Conservation (phyloP, 192 early-diverging fungal genomes). For the Umbelopsis vinacea region DNA sequence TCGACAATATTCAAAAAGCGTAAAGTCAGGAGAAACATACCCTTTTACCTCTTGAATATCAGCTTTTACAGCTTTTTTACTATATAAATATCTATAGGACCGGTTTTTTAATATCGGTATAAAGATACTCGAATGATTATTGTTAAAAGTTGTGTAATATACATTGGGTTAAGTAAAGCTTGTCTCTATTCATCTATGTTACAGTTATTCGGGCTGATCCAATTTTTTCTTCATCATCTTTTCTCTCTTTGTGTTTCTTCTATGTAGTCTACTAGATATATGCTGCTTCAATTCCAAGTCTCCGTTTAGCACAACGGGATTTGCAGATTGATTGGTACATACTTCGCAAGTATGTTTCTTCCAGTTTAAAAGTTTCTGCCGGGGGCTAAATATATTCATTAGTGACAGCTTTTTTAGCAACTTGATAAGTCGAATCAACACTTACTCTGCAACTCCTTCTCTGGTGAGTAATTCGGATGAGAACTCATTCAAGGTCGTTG, state of each 20-base stretch:
- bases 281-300: constrained; percentile 78
- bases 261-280: constrained; percentile 67
- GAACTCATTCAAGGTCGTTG: constrained; percentile 34
- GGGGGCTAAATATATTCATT: too few relatives aligned
- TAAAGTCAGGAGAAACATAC: too few relatives aligned
- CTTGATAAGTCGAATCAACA: constrained; percentile 11
- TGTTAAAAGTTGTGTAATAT: too few relatives aligned
- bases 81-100: too few relatives aligned
- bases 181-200: not conserved
- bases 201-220: not conserved
- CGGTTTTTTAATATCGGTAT: too few relatives aligned
- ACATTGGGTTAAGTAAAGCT: too few relatives aligned
- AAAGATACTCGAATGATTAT: too few relatives aligned
- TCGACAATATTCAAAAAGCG: too few relatives aligned
- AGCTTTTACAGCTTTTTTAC: too few relatives aligned
- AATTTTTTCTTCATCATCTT: constrained; percentile 39
- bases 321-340: constrained; percentile 57
- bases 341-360: constrained; percentile 70
- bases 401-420: too few relatives aligned
- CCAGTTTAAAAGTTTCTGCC: constrained; percentile 35
- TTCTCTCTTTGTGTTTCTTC: constrained; percentile 47
- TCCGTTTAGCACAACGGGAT: constrained; percentile 69
- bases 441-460: constrained; percentile 45
- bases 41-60: too few relatives aligned
- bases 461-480: constrained; percentile 44